Evolutionary conservation across 257 asterid genomes (phyloP).

Genomic region (Solanum neorickii): DNA sequence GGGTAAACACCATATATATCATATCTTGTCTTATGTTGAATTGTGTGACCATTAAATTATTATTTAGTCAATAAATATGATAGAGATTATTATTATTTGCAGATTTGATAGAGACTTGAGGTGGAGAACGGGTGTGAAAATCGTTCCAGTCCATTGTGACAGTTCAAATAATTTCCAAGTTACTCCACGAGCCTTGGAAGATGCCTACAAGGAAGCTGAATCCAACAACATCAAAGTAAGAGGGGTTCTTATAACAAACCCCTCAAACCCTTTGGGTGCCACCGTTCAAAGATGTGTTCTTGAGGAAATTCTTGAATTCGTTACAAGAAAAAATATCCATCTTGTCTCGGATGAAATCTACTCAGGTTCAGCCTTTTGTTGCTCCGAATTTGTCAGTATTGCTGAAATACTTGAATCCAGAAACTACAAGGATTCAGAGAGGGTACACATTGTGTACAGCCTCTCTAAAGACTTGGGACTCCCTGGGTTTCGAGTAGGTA

Average conservation of each 20-base stretch:
- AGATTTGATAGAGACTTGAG: constrained; percentile 40
- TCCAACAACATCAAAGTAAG: constrained; percentile 20
- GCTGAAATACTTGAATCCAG: constrained; percentile 21
- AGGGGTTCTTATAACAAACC: constrained; percentile 35
- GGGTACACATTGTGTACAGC: constrained; percentile 39
- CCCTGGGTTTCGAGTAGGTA: constrained; percentile 34
- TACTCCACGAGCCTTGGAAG: constrained; percentile 20
- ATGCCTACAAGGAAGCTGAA: constrained; percentile 26
- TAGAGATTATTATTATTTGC: not conserved
- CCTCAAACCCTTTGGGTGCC: constrained; percentile 32
- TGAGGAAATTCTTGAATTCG: not conserved
- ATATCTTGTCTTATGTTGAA: no score
- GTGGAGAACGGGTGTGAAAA: constrained; percentile 40
- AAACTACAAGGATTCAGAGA: constrained; percentile 13
- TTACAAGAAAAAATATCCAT: constrained; percentile 19
- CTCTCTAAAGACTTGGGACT: constrained; percentile 41
- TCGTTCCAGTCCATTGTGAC: constrained; percentile 27
- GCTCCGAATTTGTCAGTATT: constrained; percentile 19
- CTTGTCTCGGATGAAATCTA: constrained; percentile 38
- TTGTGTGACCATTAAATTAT: no score
- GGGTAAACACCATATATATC: constrained; percentile 33
- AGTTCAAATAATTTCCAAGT: constrained; percentile 30
- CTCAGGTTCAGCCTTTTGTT: constrained; percentile 28
- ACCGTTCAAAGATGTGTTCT: not conserved
- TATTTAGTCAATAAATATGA: no score